A percentile compares a stretch with the other conserved stretches of the same genome.
Evolutionary conservation across 257 asterid species (phyloP).

Genomic region (Solanum lignicaule): DNA sequence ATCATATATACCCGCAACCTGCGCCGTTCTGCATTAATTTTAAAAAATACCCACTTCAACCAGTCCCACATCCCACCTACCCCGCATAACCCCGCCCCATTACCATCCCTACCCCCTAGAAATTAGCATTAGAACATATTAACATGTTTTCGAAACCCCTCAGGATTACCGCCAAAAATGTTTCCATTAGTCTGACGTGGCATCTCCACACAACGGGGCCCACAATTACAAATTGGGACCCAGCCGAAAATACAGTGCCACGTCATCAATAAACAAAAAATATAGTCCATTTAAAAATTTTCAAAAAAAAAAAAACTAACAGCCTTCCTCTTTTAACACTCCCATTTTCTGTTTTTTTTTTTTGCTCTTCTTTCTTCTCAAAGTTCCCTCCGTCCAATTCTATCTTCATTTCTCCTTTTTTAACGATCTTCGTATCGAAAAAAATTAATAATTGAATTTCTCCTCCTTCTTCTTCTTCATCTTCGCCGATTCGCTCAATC

Average conservation of each 20-base stretch:
- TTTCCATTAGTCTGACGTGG: not conserved
- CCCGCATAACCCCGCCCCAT: no score
- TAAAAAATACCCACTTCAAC: no score
- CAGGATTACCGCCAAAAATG: not conserved
- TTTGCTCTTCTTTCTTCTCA: not conserved
- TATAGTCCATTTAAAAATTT: not conserved
- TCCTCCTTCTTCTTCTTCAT: not conserved
- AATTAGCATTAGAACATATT: no score
- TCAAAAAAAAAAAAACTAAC: not conserved
- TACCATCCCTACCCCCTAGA: no score
- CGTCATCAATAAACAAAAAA: not conserved
- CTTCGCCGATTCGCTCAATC: not conserved
- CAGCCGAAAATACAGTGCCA: not conserved
- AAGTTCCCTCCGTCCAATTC: conserved; percentile 1
- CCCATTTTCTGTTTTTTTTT: not conserved
- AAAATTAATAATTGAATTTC: not conserved
- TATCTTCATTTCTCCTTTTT: not conserved
- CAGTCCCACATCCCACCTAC: no score
- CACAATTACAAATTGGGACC: not conserved
- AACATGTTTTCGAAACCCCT: not conserved
- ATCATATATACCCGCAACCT: no score
- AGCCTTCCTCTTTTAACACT: not conserved
- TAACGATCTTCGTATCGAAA: not conserved
- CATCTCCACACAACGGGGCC: not conserved
- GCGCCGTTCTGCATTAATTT: accelerated